A percentile compares a stretch with the other conserved stretches of the same genome.
Conservation (phyloP, 495 filamentous ascomycete genomes). For the Bryoglossum gracile region DNA sequence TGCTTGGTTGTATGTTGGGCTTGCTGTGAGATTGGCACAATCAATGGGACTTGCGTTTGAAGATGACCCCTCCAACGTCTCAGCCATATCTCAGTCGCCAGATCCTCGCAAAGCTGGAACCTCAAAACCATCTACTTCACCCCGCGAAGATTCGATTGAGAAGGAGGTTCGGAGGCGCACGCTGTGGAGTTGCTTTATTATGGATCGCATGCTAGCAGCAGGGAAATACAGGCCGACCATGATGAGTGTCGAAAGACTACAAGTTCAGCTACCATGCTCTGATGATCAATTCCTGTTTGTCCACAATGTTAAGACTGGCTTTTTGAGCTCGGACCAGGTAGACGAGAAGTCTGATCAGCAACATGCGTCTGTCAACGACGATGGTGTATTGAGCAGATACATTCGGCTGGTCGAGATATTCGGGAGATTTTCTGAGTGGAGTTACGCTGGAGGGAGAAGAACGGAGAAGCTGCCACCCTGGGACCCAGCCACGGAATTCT, state of each 20-base stretch:
- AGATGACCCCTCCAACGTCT: constrained; percentile 30
- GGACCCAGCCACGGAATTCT: constrained; percentile 56
- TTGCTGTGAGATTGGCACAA: constrained; percentile 69
- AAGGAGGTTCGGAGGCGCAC: constrained; percentile 75
- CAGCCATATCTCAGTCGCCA: not conserved
- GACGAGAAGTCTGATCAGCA: constrained; percentile 15
- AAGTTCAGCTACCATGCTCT: constrained; percentile 59
- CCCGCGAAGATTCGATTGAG: constrained; percentile 44
- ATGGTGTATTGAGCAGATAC: constrained; percentile 67
- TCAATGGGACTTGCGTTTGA: constrained; percentile 65
- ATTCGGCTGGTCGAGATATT: constrained; percentile 74
- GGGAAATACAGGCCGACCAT: constrained; percentile 68
- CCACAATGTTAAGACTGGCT: constrained; percentile 55
- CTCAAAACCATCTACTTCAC: constrained; percentile 22
- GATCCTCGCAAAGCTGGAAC: constrained; percentile 9
- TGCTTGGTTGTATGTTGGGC: constrained; percentile 72
- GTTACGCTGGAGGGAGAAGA: constrained; percentile 63
- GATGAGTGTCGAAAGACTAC: constrained; percentile 58
- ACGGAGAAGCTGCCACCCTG: constrained; percentile 48
- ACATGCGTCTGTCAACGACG: constrained; percentile 49
- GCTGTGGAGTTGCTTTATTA: constrained; percentile 79
- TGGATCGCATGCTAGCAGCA: constrained; percentile 72
- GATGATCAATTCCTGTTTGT: constrained; percentile 61
- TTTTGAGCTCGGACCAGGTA: constrained; percentile 27
- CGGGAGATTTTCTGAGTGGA: constrained; percentile 70